Base-by-base conservation (phyloP, 116 monocot genomes). In the Posidonia oceanica region DNA sequence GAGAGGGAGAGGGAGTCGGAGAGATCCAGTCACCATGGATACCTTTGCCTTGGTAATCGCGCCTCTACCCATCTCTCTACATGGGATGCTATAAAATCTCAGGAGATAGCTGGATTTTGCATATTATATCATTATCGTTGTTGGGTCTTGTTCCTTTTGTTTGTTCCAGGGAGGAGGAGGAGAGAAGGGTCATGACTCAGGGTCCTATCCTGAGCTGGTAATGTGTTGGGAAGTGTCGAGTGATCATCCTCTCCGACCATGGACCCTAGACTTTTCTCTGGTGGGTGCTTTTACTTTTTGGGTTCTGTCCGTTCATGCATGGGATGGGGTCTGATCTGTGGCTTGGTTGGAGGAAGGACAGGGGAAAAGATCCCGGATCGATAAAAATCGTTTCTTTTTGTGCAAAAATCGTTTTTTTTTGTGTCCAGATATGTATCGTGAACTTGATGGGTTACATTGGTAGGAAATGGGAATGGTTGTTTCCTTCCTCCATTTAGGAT, bases 281-380 rank as follows among this genome's bases (percentile, higher is more conserved):
- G 67, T 67, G 51, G n/a, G 51, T 53, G 23, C 13, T 41, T 48
- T 51, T 67, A 2, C 5, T 14, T 52, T 52, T 23, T 22, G 20
- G 16, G 6, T 53, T 5, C 36, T 40, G 21, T 64, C 40, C n/a
- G 39, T 18, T 3, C 14, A 36, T 20, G 64, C 21, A 41, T 29
- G 64, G 61, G 61, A 61, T 20, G 65, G 65, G 18, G 6, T 13
- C 52, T 67, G 52, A 67, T 67, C 67, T 67, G 67, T 52, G 51
- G 42, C 23, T 67, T 67, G 20, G 42, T 67, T 52, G 11, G 40
- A 20, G 16, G 15, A 65, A 39, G 40, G 38, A 20, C 41, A 36
- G 6, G 61, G 2, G 6, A n/a, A 64, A 64, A 41, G 64, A 41
- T 64, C 38, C 16, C 17, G 64, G 65, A 41, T 41, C 18, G 65